Evolutionary conservation across 2,329 filamentous ascomycete genomes (phyloP).

Genomic region (Penicillium expansum): DNA sequence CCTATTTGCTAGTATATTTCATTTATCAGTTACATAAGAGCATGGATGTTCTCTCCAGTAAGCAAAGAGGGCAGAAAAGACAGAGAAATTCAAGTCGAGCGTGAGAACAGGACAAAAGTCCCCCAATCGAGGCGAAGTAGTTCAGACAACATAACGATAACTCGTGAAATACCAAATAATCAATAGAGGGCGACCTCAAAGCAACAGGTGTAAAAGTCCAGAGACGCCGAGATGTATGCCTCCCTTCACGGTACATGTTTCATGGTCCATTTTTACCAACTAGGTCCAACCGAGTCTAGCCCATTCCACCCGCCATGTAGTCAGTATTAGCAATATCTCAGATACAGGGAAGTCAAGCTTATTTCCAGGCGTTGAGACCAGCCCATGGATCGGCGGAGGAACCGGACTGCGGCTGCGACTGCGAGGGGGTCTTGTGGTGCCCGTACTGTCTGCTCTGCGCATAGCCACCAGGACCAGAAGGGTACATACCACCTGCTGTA

Average conservation of each 20-base stretch:
- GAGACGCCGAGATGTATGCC: constrained; percentile 23
- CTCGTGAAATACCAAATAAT: neutral
- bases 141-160: neutral
- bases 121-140: neutral
- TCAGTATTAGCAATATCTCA: neutral
- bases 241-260: neutral
- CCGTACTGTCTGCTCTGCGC: constrained; percentile 48
- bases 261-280: neutral
- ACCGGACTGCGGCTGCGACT: constrained; percentile 33
- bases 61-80: constrained; percentile 1
- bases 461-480: constrained; percentile 55
- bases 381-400: constrained; percentile 63
- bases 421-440: constrained; percentile 40
- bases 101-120: neutral
- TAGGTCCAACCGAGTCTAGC: neutral
- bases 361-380: constrained; percentile 69
- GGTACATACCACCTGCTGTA: constrained; percentile 53
- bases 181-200: neutral
- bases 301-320: neutral
- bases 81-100: neutral
- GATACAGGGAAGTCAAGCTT: constrained; percentile 4
- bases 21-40: constrained; percentile 13
- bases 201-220: neutral
- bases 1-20: constrained; percentile 5
- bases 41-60: neutral